Conservation (phyloP, 345 rosid genomes). For the Xanthoceras sorbifolium region DNA sequence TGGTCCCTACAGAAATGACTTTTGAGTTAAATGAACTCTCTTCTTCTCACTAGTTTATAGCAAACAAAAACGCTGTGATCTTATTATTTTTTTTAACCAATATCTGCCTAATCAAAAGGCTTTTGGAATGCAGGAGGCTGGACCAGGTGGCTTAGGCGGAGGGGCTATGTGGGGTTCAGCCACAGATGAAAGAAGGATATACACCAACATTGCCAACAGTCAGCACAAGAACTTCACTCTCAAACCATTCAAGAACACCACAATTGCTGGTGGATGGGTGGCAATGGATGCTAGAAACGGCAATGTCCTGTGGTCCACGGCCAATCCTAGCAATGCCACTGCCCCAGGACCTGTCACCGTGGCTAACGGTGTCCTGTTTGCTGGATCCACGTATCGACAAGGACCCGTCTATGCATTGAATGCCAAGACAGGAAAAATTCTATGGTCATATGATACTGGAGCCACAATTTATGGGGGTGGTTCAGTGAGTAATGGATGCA, state of each 20-base stretch:
- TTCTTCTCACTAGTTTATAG: too few species aligned
- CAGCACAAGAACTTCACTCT: slow-evolving; percentile 21
- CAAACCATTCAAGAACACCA: slow-evolving; percentile 16
- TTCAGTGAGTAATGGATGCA: slow-evolving; percentile 33
- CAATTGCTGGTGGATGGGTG: slow-evolving; percentile 34
- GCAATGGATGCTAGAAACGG: slow-evolving; percentile 31
- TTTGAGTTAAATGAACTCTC: too few species aligned
- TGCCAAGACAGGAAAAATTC: slow-evolving; percentile 26
- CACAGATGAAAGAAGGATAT: slow-evolving; percentile 23
- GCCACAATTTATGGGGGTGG: slow-evolving; percentile 25
- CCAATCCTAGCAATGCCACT: slow-evolving; percentile 18
- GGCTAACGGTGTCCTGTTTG: slow-evolving; percentile 29
- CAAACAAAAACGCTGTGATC: not conserved
- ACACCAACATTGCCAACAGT: slow-evolving; percentile 33
- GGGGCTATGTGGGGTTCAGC: slow-evolving; percentile 40
- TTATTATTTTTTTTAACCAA: not conserved
- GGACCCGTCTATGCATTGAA: slow-evolving; percentile 29
- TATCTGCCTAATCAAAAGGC: too few species aligned
- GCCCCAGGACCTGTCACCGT: slow-evolving; percentile 26
- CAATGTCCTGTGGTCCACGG: slow-evolving; percentile 17
- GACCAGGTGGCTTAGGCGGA: slow-evolving; percentile 27
- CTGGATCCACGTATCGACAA: slow-evolving; percentile 17
- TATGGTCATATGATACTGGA: slow-evolving; percentile 33
- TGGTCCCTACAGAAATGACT: not conserved
- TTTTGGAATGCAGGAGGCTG: slow-evolving; percentile 21